Base-by-base conservation (phyloP, 208 protist species). In the Leishmania arabica region DNA sequence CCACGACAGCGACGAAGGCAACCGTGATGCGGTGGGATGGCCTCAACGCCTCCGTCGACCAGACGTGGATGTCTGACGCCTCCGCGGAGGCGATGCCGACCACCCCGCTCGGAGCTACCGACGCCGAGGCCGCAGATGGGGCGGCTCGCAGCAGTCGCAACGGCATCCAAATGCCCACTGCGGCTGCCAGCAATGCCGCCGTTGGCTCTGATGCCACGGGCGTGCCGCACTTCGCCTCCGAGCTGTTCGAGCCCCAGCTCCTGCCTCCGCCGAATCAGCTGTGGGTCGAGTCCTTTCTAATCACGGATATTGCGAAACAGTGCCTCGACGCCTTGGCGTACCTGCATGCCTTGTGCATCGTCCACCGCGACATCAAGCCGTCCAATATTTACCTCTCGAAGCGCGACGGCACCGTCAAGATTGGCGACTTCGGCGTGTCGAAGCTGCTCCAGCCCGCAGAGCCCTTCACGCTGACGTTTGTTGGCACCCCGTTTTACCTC, bases 331-430 rank as follows among this genome's bases (percentile, higher is more conserved):
- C 85, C 2, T 82, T 99, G 4, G 86, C 86, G 8, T 97, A 98
- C 82, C 83, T 98, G 66, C 96, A 98, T 82, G 83, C 83, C n/a
- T 82, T 88, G 40, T 77, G 75, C 71, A 95, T 99, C 58, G 65
- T 98, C 31, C 97, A 99, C 83, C 91, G 97, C 56, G 97, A 99
- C 81, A 92, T 99, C 70, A 99, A 99, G 81, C 90, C 97, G 2
- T 90, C 92, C 3, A 99, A 99, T 85, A 88, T 99, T 8, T 98
- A 97, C 82, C 75, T 98, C 19, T 89, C 82, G 31, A 84, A 90
- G 42, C 51, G 42, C 21, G 81, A 80, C 54, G 90, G 88, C 40
- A 84, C 80, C 7, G 83, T 97, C 9, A 96, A 96, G 79, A 60
- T 98, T 56, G 94, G 94, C 0, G 96, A 98, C 85, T 98, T 98